phyloP scores from a whole-genome alignment of 805 yeast genomes.

The Kuraishia molischiana region DNA sequence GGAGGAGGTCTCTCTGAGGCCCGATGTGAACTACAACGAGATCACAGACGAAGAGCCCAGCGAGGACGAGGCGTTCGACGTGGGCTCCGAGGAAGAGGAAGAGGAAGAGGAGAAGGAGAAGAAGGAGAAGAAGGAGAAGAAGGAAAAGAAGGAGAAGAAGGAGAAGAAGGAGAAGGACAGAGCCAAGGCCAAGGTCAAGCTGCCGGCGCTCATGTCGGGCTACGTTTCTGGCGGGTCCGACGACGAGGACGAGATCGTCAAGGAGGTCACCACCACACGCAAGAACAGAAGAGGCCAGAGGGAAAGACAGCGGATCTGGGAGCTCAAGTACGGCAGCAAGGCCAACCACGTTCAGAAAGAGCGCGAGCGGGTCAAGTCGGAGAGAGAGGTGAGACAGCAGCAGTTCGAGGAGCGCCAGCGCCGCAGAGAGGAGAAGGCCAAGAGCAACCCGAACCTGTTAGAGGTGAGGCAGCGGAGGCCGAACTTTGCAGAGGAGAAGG shows the following conservation, averaged over 20 bases:
- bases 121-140: slow-evolving; percentile 13
- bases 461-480: slow-evolving; percentile 3
- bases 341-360: slow-evolving; percentile 82
- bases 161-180: too few relatives aligned
- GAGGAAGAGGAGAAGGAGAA: slow-evolving; percentile 7
- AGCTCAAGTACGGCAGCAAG: slow-evolving; percentile 66
- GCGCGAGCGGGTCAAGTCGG: slow-evolving; percentile 39
- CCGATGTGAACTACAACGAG: slow-evolving; percentile 39
- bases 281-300: slow-evolving; percentile 95
- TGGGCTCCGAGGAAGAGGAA: slow-evolving; percentile 3
- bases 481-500: slow-evolving; percentile 5
- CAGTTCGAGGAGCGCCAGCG: slow-evolving; percentile 69
- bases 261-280: slow-evolving; percentile 43
- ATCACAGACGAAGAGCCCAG: slow-evolving; percentile 60
- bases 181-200: slow-evolving; percentile 22
- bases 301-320: slow-evolving; percentile 97
- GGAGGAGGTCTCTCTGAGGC: slow-evolving; percentile 22
- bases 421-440: slow-evolving; percentile 46
- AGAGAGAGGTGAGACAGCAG: slow-evolving; percentile 45
- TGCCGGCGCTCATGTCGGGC: slow-evolving; percentile 73
- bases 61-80: slow-evolving; percentile 18
- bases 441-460: slow-evolving; percentile 7
- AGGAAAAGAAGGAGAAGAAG: slow-evolving; percentile 16
- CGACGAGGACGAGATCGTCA: slow-evolving; percentile 37
- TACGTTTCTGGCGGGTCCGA: slow-evolving; percentile 73